phyloP scores from a whole-genome alignment of 306 rosid genomes.

The Quercus bicolor region DNA sequence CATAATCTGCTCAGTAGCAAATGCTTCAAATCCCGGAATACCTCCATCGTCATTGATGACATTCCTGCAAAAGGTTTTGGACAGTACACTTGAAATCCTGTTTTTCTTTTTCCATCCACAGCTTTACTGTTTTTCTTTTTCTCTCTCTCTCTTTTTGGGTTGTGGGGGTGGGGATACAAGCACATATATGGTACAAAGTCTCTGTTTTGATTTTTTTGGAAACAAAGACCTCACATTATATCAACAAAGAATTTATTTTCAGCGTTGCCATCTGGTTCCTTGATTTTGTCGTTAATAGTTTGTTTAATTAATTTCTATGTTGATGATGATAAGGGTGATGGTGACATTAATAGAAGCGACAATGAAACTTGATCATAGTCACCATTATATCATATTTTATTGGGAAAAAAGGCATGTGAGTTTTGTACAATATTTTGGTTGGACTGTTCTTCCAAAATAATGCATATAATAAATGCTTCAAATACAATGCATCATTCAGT shows the following conservation, averaged over 20 bases:
- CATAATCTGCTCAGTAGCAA: slow-evolving; percentile 53
- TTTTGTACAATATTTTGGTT: neutral
- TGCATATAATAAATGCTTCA: neutral
- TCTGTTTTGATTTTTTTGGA: neutral
- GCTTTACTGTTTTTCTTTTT: neutral
- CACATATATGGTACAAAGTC: neutral
- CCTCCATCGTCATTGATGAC: slow-evolving; percentile 93
- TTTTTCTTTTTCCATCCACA: neutral
- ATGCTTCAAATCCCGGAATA: slow-evolving; percentile 85
- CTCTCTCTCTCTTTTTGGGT: neutral
- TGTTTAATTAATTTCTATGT: neutral
- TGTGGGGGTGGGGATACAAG: neutral
- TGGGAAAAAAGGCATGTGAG: neutral
- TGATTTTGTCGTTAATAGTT: neutral
- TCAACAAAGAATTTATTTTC: neutral
- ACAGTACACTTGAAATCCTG: neutral
- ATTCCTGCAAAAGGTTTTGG: slow-evolving; percentile 63
- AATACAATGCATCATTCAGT: too few species aligned
- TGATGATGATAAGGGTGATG: neutral
- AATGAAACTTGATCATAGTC: neutral
- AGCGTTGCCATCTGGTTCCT: neutral
- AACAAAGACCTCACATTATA: neutral
- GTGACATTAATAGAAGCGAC: neutral
- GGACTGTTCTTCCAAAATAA: neutral
- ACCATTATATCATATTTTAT: neutral